Conservation (phyloP, 768 basidiomycete species). For the Mycena capillaripes region DNA sequence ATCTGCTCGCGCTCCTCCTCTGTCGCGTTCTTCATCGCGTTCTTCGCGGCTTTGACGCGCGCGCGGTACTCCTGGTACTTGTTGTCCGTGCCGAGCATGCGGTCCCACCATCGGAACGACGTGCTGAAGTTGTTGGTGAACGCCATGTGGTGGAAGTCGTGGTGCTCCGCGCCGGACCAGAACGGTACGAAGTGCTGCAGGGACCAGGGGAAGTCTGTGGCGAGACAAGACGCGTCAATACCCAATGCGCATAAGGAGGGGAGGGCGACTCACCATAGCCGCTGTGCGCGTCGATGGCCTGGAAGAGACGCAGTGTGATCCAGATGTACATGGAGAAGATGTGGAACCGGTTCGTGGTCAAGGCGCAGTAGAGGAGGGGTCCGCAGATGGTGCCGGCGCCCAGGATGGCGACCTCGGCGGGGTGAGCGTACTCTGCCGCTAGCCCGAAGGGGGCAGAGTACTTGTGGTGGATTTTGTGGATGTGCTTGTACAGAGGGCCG, state of each 20-base stretch:
- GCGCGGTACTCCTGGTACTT: conserved; percentile 89
- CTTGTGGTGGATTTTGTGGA: conserved; percentile 98
- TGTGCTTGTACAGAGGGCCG: conserved; percentile 87
- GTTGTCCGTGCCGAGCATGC: conserved; percentile 89
- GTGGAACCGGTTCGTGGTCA: conserved; percentile 84
- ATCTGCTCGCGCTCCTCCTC: conserved; percentile 66
- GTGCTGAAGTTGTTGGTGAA: conserved; percentile 96
- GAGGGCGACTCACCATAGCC: conserved; percentile 81
- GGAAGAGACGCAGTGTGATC: conserved; percentile 95
- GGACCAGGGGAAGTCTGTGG: conserved; percentile 95
- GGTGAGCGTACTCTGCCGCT: conserved; percentile 98
- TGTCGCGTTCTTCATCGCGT: conserved; percentile 64
- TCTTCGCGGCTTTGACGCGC: conserved; percentile 74
- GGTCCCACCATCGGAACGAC: conserved; percentile 95
- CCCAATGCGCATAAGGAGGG: not conserved
- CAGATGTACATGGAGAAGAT: conserved; percentile 94
- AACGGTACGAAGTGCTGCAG: conserved; percentile 92
- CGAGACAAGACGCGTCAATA: too few relatives aligned
- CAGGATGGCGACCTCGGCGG: conserved; percentile 95
- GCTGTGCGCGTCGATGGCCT: conserved; percentile 97
- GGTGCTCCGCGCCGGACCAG: conserved; percentile 98
- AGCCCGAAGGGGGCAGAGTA: conserved; percentile 98
- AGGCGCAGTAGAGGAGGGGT: conserved; percentile 88
- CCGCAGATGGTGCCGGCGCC: conserved; percentile 92
- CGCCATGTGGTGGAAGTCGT: conserved; percentile 98